phyloP scores from a whole-genome alignment of 2,329 filamentous ascomycete species.

The Metarhizium brunneum region DNA sequence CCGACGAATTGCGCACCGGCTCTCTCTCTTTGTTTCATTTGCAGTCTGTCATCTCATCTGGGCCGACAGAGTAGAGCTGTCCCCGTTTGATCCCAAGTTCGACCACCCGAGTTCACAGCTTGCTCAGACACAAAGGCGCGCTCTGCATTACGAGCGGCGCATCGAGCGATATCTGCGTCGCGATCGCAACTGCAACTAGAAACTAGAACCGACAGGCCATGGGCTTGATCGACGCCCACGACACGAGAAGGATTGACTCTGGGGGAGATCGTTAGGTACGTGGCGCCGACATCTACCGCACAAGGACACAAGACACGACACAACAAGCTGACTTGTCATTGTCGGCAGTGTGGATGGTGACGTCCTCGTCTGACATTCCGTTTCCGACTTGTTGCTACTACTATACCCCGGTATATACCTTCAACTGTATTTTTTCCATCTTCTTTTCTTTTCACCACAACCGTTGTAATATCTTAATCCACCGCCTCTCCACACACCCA shows the following conservation, averaged over 20 bases:
- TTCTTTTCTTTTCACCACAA: background rate
- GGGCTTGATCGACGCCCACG: constrained; percentile 21
- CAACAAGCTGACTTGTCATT: background rate
- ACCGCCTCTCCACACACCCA: background rate
- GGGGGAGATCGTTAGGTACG: constrained; percentile 20
- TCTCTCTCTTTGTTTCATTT: background rate
- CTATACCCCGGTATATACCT: background rate
- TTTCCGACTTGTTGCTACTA: background rate
- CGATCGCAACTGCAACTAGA: background rate
- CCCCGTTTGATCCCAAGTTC: background rate
- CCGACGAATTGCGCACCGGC: background rate
- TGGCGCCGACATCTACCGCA: background rate
- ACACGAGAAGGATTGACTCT: constrained; percentile 20
- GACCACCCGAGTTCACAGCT: background rate
- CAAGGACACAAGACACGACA: background rate
- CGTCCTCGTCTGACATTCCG: background rate
- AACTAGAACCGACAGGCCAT: constrained; percentile 19
- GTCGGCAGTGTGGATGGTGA: background rate
- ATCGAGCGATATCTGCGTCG: background rate
- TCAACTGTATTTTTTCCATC: background rate
- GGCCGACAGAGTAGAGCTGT: background rate
- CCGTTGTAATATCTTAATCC: background rate
- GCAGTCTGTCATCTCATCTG: background rate
- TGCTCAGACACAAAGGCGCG: background rate
- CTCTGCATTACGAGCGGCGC: background rate